These are phyloP conservation scores for Thymus quinquecostatus DNA, from an alignment of 257 asterid species.

Conservation along the genomic window DNA sequence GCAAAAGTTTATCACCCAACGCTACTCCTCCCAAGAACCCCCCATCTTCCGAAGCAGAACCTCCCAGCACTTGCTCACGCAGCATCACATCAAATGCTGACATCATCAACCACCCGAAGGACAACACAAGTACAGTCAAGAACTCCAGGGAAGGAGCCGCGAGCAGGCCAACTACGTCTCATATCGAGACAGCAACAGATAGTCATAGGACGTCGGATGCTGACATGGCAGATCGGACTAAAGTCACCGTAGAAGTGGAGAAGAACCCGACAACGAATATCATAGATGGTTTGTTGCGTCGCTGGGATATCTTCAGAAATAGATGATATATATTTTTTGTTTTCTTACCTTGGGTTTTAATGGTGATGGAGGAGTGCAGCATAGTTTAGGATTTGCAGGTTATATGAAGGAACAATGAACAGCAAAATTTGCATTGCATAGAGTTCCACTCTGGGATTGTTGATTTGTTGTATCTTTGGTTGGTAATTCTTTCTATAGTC, in stretches of 20 bases:
- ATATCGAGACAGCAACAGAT: slow-evolving; percentile 24
- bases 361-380: not conserved
- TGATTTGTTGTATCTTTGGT: slow-evolving; percentile 32
- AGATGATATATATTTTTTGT: slow-evolving; percentile 37
- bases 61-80: slow-evolving; percentile 29
- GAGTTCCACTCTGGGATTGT: not conserved
- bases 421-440: slow-evolving; percentile 11
- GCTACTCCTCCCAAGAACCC: slow-evolving; percentile 24
- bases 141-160: slow-evolving; percentile 35
- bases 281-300: slow-evolving; percentile 78
- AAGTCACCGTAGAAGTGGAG: slow-evolving; percentile 72
- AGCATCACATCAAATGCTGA: slow-evolving; percentile 12
- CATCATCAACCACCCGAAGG: not conserved
- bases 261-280: slow-evolving; percentile 60
- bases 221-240: slow-evolving; percentile 59
- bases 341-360: too few relatives aligned
- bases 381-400: slow-evolving; percentile 27
- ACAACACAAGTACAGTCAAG: not conserved
- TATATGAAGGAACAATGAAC: slow-evolving; percentile 10
- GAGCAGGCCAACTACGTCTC: slow-evolving; percentile 29
- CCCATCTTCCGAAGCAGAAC: slow-evolving; percentile 24
- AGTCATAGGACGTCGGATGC: slow-evolving; percentile 34
- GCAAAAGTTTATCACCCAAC: not conserved
- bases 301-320: slow-evolving; percentile 86
- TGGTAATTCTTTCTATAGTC: slow-evolving; percentile 35